Percentiles rank a stretch among this genome's conserved stretches.
Evolutionary conservation across 73 alveolate genomes (phyloP).

Genomic region (Uronychia binucleata): DNA sequence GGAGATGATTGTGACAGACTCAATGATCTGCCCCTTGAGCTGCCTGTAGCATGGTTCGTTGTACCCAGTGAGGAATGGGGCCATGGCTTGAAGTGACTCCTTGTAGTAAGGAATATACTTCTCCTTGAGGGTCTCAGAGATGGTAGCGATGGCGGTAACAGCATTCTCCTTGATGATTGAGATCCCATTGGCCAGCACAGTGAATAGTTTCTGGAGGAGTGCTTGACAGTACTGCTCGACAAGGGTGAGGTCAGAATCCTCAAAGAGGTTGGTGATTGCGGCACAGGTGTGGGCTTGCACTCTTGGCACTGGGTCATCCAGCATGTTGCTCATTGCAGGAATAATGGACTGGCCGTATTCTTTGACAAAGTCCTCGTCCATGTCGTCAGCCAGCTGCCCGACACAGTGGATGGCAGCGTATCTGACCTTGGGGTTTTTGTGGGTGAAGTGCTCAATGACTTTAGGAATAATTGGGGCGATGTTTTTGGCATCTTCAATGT

Average conservation of each 20-base stretch:
- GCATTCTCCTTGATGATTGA: constrained; percentile 85
- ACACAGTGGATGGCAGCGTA: constrained; percentile 96
- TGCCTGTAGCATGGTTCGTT: constrained; percentile 65
- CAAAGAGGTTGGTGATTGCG: constrained; percentile 87
- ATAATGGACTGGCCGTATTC: constrained; percentile 81
- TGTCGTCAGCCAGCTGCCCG: constrained; percentile 91
- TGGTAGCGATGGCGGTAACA: constrained; percentile 79
- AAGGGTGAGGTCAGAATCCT: constrained; percentile 69
- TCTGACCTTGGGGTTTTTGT: constrained; percentile 90
- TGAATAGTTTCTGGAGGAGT: constrained; percentile 34
- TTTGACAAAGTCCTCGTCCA: constrained; percentile 87
- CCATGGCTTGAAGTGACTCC: constrained; percentile 54
- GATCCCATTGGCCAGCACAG: constrained; percentile 15
- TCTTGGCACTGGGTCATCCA: constrained; percentile 83
- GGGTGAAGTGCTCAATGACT: constrained; percentile 62
- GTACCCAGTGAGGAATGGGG: constrained; percentile 52
- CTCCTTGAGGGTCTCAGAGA: constrained; percentile 83
- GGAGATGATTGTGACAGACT: constrained; percentile 73
- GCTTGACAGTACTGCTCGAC: constrained; percentile 59
- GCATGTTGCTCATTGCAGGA: constrained; percentile 73
- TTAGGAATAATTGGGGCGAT: constrained; percentile 75
- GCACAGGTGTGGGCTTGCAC: constrained; percentile 91
- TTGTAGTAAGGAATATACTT: constrained; percentile 71
- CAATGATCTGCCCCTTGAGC: constrained; percentile 88
- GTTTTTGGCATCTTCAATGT: constrained; percentile 73